Base-by-base conservation (phyloP, 1,284 basidiomycete genomes). In the Ceratobasidium sp. region DNA sequence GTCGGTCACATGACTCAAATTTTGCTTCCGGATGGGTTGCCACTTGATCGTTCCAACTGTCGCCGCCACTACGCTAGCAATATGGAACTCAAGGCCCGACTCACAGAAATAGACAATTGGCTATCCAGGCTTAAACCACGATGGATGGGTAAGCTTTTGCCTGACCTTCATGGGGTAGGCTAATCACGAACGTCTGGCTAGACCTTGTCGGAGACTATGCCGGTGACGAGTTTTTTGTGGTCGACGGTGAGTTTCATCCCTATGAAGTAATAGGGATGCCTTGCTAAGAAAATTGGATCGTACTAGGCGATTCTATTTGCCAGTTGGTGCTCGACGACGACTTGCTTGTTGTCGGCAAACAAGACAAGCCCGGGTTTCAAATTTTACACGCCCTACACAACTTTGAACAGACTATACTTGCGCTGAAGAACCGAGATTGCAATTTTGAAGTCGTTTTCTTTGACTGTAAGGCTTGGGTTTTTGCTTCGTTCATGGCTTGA, bases 121-220 rank as follows among this genome's bases (percentile, higher is more conserved):
- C 44, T 66, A 1, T 23, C 16, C 14, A 46, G n/a, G 10, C 44
- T 66, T 16, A 48, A 41, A 27, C 64, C 64, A 3, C 38, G 64
- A 7, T 66, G 64, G 64, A 66, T 66, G 64, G 64, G 64, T 66
- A 46, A 27, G 64, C 6, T 48, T 44, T 66, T 2, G 16, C 4
- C 57, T n/a, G 14, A 16, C 5, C 16, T 38, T 41, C 10, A 46
- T 38, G 12, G 16, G 20, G 41, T 66, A 14, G 30, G 6, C 27
- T 35, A 33, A 41, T 52, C 33, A 52, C 5, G 3, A 12, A 18
- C 6, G 30, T 27, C 23, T 90, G 89, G 88, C 92, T 92, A 90
- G 91, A 92, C 81, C 85, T 92, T 3, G 83, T 93, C 41, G 91
- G 91, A 16, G 92, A 92, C 81, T 92, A 91, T 81, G 91, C 89